Evolutionary conservation across 2,329 filamentous ascomycete genomes (phyloP).

Genomic region (Neonectria neomacrospora): DNA sequence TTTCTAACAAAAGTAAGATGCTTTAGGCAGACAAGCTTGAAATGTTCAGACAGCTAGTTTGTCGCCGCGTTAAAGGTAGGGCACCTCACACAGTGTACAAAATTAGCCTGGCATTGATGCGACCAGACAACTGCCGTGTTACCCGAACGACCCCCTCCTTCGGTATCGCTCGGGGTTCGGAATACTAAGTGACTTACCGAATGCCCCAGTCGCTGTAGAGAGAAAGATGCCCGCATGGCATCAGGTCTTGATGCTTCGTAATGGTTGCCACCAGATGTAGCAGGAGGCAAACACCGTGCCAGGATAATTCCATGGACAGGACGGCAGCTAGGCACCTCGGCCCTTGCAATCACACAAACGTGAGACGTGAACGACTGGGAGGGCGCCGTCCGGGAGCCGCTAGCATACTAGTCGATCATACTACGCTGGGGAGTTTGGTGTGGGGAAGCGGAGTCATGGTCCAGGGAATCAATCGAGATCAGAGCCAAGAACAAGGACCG

Average conservation of each 20-base stretch:
- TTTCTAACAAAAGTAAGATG: too few species aligned
- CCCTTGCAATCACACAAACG: neutral
- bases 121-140: neutral
- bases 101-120: neutral
- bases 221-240: neutral
- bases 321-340: neutral
- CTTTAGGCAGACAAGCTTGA: too few species aligned
- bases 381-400: neutral
- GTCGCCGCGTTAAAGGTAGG: too few species aligned
- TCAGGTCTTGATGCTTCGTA: neutral
- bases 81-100: neutral
- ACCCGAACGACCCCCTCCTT: constrained; percentile 17
- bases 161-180: constrained; percentile 14
- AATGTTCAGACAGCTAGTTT: too few species aligned
- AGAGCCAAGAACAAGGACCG: neutral
- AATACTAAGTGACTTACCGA: constrained; percentile 10
- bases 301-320: neutral
- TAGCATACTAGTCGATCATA: neutral
- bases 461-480: neutral
- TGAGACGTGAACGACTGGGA: constrained; percentile 16
- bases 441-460: constrained; percentile 15
- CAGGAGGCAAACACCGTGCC: neutral
- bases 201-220: constrained; percentile 6
- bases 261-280: neutral
- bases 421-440: neutral